Conservation (phyloP, 2,329 filamentous ascomycete species). For the Pseudomassariella vexata region DNA sequence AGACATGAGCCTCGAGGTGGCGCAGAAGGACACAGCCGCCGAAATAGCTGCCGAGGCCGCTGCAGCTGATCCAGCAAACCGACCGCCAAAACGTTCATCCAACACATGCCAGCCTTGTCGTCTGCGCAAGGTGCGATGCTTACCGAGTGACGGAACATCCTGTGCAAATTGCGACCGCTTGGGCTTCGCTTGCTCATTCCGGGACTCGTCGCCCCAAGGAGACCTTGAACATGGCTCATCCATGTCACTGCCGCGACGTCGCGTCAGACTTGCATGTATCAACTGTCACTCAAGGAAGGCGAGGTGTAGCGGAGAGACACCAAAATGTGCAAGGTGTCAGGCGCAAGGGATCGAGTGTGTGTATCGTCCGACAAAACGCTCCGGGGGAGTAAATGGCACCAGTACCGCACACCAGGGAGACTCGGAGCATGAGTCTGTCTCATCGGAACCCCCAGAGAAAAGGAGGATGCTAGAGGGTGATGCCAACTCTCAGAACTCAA, state of each 20-base stretch:
- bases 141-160: slow-evolving; percentile 42
- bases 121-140: slow-evolving; percentile 49
- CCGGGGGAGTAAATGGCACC: slow-evolving; percentile 19
- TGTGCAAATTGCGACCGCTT: slow-evolving; percentile 56
- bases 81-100: slow-evolving; percentile 24
- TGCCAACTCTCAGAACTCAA: slow-evolving; percentile 20
- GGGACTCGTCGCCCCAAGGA: slow-evolving; percentile 34
- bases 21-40: slow-evolving; percentile 25
- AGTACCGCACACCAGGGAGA: slow-evolving; percentile 19
- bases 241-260: slow-evolving; percentile 43
- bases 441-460: slow-evolving; percentile 27
- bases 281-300: slow-evolving; percentile 55
- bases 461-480: slow-evolving; percentile 23
- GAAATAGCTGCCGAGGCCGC: slow-evolving; percentile 27
- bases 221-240: slow-evolving; percentile 28
- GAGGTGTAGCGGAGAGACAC: slow-evolving; percentile 51
- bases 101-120: slow-evolving; percentile 27
- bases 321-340: slow-evolving; percentile 47
- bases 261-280: slow-evolving; percentile 51
- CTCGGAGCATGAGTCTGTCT: slow-evolving; percentile 26
- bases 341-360: slow-evolving; percentile 50
- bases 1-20: slow-evolving; percentile 28
- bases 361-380: slow-evolving; percentile 21
- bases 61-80: slow-evolving; percentile 24
- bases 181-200: slow-evolving; percentile 52